These are phyloP conservation scores for Russula dissimulans DNA, from an alignment of 768 basidiomycete species.

Conservation along the genomic window DNA sequence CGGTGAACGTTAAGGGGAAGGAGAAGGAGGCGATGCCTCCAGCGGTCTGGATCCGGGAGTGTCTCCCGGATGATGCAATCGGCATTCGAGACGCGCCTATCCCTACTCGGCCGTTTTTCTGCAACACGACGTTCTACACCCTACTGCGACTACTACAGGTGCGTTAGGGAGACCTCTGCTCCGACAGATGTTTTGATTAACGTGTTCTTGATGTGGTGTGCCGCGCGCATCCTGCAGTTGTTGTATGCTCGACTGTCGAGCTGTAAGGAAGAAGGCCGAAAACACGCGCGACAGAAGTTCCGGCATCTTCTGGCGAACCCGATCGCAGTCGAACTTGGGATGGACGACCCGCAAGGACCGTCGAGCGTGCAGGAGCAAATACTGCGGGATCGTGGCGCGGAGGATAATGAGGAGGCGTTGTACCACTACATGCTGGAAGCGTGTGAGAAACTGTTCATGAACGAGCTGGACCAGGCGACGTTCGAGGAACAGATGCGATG, in stretches of 20 bases:
- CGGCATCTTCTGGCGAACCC: constrained; percentile 64
- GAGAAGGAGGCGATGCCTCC: constrained; percentile 1
- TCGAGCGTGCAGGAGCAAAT: constrained; percentile 60
- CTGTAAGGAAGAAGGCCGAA: constrained; percentile 75
- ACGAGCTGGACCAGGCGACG: constrained; percentile 81
- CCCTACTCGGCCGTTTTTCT: constrained; percentile 61
- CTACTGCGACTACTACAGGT: constrained; percentile 84
- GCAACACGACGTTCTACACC: constrained; percentile 89
- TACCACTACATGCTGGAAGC: constrained; percentile 86
- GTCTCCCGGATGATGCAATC: constrained; percentile 14
- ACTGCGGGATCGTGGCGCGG: constrained; percentile 39
- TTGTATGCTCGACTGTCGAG: constrained; percentile 79
- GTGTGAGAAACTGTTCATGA: constrained; percentile 90
- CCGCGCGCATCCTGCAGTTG: constrained; percentile 41
- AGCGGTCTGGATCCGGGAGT: constrained; percentile 15
- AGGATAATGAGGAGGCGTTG: constrained; percentile 52
- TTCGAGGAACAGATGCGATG: constrained; percentile 96
- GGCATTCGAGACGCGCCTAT: constrained; percentile 23
- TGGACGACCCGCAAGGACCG: constrained; percentile 76
- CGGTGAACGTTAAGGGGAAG: constrained; percentile 2
- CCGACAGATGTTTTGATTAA: background rate
- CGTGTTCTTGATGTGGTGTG: background rate
- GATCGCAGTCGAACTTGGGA: constrained; percentile 71
- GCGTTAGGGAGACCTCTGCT: constrained; percentile 23
- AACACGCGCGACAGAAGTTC: constrained; percentile 59